phyloP scores from a whole-genome alignment of 2,329 filamentous ascomycete species.

The Penicillium sp. region DNA sequence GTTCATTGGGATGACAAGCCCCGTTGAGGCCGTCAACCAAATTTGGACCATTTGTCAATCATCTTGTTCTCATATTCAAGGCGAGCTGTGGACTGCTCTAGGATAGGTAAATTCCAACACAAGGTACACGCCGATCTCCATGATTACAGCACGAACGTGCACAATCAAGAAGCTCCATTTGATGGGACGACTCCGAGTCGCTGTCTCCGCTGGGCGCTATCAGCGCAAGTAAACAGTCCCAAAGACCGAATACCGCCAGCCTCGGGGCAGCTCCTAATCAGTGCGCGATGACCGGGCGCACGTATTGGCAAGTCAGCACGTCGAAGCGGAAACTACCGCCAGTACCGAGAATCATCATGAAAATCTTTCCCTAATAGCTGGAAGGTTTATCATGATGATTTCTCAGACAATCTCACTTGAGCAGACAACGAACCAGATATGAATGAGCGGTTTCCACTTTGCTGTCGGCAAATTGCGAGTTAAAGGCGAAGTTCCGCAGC shows the following conservation, averaged over 20 bases:
- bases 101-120: too few species aligned
- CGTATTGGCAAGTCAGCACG: neutral
- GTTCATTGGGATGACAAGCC: neutral
- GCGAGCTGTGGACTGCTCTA: neutral
- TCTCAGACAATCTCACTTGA: neutral
- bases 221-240: neutral
- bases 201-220: neutral
- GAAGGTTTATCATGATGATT: conserved; percentile 45
- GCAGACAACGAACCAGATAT: neutral
- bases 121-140: too few species aligned
- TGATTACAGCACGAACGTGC: too few species aligned
- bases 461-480: neutral
- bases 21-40: neutral
- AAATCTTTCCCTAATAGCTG: conserved; percentile 51
- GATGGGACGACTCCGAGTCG: neutral
- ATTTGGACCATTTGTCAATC: neutral
- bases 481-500: neutral
- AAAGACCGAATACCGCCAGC: neutral
- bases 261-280: neutral
- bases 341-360: conserved; percentile 55
- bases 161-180: too few species aligned
- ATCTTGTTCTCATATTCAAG: neutral
- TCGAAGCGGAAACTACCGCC: neutral
- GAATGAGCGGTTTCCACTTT: neutral
- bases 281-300: neutral